Evolutionary conservation across 2,329 filamentous ascomycete species (phyloP), one percentile per base, ranked within the genome.

Genomic region (Teratosphaeria zuluensis): DNA sequence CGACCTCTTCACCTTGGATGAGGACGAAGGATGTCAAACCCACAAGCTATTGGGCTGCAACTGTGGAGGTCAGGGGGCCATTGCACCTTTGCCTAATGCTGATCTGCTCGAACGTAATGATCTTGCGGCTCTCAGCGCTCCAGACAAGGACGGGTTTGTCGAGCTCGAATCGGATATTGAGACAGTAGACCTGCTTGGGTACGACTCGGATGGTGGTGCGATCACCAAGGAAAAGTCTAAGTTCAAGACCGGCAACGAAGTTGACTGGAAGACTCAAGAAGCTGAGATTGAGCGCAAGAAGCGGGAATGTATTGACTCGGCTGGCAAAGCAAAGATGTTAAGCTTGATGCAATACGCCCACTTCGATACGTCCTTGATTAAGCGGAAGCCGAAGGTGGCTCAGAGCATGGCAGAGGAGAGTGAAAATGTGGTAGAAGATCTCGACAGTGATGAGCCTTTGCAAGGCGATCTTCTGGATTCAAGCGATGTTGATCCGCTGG

Each of bases 1-100:
- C 56, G 85, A 89, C 69, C 70, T 90, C 0, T 90, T 89, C 66
- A 80, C 79, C 1, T 73, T 89, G 0, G 84, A 89, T 64, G 79
- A 85, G 59, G 76, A 77, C 11, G 77, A 79, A 9, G 75, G 73
- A 6, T 88, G 86, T 58, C 84, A 87, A 66, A 89, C 86, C 2
- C 87, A 89, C 68, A 83, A 87, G 56, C 72, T 89, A 1, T 72
- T 89, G 0, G 81, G 80, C 0, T 89, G 87, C 70, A 70, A 72
- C 0, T 89, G 87, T 67, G 78, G 77, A 5, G 85, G 85, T 0
- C 75, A 70, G 8, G 85, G 84, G 9, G 64, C 61, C 28, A 63
- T 64, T 11, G 58, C 64, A n/a, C 57, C 59, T 14, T 56, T 58
- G 0, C 65, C 64, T 6, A 59, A 65, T 1, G 69, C 72, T 4